These are phyloP conservation scores for Alternaria longipes DNA, from an alignment of 2,329 filamentous ascomycete genomes.

Conservation along the genomic window DNA sequence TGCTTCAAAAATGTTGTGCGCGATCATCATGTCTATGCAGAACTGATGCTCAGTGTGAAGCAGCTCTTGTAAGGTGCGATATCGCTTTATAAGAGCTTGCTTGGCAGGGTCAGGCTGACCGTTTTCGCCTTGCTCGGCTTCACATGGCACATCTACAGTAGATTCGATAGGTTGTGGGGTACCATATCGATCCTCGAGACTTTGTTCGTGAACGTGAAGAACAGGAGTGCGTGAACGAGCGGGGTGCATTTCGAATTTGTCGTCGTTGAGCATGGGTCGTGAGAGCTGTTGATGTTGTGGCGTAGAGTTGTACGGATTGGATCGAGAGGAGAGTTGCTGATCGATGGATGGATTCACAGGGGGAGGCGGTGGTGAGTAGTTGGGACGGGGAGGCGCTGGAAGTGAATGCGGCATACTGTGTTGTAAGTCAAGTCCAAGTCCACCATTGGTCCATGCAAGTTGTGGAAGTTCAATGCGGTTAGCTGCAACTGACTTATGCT, in stretches of 20 bases:
- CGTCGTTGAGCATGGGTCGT: constrained; percentile 20
- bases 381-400: constrained; percentile 51
- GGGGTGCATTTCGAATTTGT: constrained; percentile 34
- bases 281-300: constrained; percentile 20
- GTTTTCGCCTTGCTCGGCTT: constrained; percentile 24
- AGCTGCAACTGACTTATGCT: constrained; percentile 34
- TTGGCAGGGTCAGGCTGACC: constrained; percentile 35
- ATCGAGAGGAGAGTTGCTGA: constrained; percentile 17
- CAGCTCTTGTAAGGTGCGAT: constrained; percentile 88
- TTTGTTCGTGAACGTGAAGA: constrained; percentile 28
- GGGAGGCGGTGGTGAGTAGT: constrained; percentile 60
- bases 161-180: constrained; percentile 26
- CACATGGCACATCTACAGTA: constrained; percentile 16
- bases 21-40: constrained; percentile 94
- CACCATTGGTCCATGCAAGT: constrained; percentile 48
- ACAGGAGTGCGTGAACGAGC: constrained; percentile 35
- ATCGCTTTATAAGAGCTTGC: constrained; percentile 72
- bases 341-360: constrained; percentile 32
- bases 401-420: constrained; percentile 38
- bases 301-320: constrained; percentile 22
- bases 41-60: constrained; percentile 93
- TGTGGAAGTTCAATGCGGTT: constrained; percentile 47
- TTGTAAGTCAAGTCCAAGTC: constrained; percentile 58
- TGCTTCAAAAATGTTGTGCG: constrained; percentile 96
- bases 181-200: constrained; percentile 31